These are phyloP conservation scores for Aspergillus steynii DNA, from an alignment of 495 filamentous ascomycete genomes.

Conservation along the genomic window DNA sequence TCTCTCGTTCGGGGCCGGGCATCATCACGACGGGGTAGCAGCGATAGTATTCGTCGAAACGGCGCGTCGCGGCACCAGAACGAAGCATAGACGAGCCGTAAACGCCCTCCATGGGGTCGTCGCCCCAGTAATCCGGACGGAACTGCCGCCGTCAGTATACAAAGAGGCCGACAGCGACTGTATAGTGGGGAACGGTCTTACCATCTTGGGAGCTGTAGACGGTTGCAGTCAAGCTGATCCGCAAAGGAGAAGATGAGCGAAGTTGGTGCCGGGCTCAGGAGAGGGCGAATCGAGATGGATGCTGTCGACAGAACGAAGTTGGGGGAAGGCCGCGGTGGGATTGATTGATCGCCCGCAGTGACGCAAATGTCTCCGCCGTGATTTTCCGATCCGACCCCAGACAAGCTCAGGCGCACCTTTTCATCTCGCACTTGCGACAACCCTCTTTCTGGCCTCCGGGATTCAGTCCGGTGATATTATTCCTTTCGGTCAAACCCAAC, in stretches of 20 bases:
- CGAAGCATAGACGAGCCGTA: conserved; percentile 44
- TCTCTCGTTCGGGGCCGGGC: conserved; percentile 85
- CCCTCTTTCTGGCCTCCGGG: too few species aligned
- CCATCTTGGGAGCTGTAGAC: background rate
- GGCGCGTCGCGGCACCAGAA: conserved; percentile 47
- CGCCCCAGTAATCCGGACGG: conserved; percentile 54
- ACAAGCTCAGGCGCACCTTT: conserved; percentile 21
- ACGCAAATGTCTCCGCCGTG: conserved; percentile 45
- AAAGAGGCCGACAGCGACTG: conserved; percentile 1
- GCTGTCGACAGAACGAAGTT: background rate
- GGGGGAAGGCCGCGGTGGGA: conserved; percentile 8
- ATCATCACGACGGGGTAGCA: conserved; percentile 95
- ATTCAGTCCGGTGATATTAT: too few species aligned
- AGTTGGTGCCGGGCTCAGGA: background rate
- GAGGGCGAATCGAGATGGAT: background rate
- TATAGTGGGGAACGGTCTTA: background rate
- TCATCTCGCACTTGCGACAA: background rate
- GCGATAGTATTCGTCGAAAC: conserved; percentile 97
- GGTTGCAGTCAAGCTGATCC: background rate
- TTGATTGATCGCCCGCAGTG: conserved; percentile 32
- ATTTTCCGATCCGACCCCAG: conserved; percentile 52
- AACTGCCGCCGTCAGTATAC: conserved; percentile 42
- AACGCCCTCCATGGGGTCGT: conserved; percentile 57
- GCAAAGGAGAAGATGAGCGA: background rate
- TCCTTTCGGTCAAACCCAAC: background rate